A percentile compares a stretch with the other conserved stretches of the same genome.
Conservation (phyloP, 2,329 filamentous ascomycete genomes). For the Didymellaceae sp. region DNA sequence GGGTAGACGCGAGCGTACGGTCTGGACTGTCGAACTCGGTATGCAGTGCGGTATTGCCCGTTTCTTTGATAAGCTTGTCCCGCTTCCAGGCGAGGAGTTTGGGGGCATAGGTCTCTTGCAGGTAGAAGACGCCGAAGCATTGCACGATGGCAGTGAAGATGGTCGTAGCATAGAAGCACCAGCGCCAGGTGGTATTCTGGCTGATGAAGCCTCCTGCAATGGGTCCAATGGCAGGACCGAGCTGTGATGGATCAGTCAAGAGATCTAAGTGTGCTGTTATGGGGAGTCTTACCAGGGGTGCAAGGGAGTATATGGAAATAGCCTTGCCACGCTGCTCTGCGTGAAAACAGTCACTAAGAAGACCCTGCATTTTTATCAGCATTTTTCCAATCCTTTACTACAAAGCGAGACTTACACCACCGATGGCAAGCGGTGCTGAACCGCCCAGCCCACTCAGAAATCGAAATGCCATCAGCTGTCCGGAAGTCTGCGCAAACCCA, state of each 20-base stretch:
- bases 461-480: conserved; percentile 46
- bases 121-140: conserved; percentile 65
- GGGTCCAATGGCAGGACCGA: conserved; percentile 70
- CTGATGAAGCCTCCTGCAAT: conserved; percentile 71
- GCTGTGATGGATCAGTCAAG: too few species aligned
- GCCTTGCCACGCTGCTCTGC: conserved; percentile 68
- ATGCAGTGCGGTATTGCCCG: conserved; percentile 65
- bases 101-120: conserved; percentile 71
- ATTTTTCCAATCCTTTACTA: rapidly evolving
- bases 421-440: conserved; percentile 48
- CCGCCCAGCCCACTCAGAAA: conserved; percentile 49
- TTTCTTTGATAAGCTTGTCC: conserved; percentile 62
- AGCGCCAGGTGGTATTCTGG: conserved; percentile 70
- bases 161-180: conserved; percentile 73
- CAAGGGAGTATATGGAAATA: conserved; percentile 67
- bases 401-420: conserved; percentile 33
- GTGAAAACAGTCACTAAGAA: conserved; percentile 62
- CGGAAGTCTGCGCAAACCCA: conserved; percentile 46
- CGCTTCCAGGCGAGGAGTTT: conserved; percentile 67
- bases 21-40: conserved; percentile 56
- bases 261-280: too few species aligned
- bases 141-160: conserved; percentile 69
- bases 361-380: conserved; percentile 28
- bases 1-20: conserved; percentile 38
- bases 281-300: conserved; percentile 68